Evolutionary conservation across 805 yeast species (phyloP).

Genomic region (Candida sakaeoensis): DNA sequence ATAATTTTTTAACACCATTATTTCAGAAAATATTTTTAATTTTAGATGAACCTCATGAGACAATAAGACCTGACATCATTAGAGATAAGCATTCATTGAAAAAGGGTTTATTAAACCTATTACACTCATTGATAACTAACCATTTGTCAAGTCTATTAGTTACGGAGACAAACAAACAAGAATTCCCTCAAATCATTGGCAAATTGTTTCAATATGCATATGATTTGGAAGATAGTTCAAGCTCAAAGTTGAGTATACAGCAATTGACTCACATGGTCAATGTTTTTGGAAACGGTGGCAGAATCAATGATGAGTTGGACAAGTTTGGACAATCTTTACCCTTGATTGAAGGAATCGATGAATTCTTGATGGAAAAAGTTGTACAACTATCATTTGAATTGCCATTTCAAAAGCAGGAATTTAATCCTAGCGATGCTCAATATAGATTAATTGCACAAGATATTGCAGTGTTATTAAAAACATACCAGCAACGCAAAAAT

Average conservation of each 20-base stretch:
- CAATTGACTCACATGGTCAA: constrained; percentile 61
- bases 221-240: constrained; percentile 57
- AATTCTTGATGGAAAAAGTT: constrained; percentile 62
- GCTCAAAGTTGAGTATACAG: constrained; percentile 66
- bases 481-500: constrained; percentile 45
- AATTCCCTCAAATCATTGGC: constrained; percentile 59
- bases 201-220: constrained; percentile 63
- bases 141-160: constrained; percentile 75
- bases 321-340: constrained; percentile 44
- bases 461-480: constrained; percentile 62
- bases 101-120: constrained; percentile 63
- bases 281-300: constrained; percentile 64
- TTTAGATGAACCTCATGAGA: constrained; percentile 36
- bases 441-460: constrained; percentile 72
- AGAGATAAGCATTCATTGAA: constrained; percentile 66
- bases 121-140: constrained; percentile 70
- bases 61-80: constrained; percentile 44
- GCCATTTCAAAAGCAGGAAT: constrained; percentile 66
- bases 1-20: constrained; percentile 72
- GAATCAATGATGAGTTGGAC: constrained; percentile 59
- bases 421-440: constrained; percentile 76
- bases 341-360: constrained; percentile 66
- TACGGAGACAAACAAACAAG: constrained; percentile 58
- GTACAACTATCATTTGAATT: constrained; percentile 71
- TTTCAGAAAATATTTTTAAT: constrained; percentile 56